Percentiles rank a stretch among this genome's conserved stretches.
These are phyloP conservation scores for Obba rivulosa DNA, from an alignment of 768 basidiomycete genomes.

Conservation along the genomic window DNA sequence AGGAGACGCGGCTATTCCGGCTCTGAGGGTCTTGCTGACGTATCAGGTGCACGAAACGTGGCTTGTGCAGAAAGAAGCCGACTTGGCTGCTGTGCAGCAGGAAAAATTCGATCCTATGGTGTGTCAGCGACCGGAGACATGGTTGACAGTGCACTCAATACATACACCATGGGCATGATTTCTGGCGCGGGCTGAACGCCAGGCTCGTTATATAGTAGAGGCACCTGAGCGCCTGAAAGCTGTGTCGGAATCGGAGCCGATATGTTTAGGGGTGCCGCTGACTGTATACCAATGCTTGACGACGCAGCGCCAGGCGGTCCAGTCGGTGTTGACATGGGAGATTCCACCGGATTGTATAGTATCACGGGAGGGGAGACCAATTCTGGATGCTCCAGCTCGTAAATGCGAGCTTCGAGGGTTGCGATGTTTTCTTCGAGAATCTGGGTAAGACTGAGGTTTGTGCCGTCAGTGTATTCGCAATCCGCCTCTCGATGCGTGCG, in stretches of 20 bases:
- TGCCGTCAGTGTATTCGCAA: constrained; percentile 69
- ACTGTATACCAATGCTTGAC: too few species aligned
- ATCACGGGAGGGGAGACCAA: constrained; percentile 7
- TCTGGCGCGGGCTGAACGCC: constrained; percentile 9
- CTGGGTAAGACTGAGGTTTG: constrained; percentile 54
- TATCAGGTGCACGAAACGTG: constrained; percentile 35
- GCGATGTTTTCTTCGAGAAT: constrained; percentile 57
- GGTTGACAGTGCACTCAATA: not conserved
- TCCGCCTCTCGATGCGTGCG: constrained; percentile 46
- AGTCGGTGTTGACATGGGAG: not conserved
- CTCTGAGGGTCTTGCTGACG: constrained; percentile 8
- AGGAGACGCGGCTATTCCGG: constrained; percentile 20
- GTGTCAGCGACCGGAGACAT: too few species aligned
- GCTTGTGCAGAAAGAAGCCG: constrained; percentile 56
- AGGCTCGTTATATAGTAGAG: constrained; percentile 8
- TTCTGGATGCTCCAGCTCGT: constrained; percentile 21
- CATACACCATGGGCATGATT: constrained; percentile 10
- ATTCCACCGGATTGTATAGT: constrained; percentile 2
- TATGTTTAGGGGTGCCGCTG: not conserved
- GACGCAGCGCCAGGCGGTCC: too few species aligned
- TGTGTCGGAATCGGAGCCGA: not conserved
- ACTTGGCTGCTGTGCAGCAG: constrained; percentile 50
- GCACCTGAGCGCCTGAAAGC: not conserved
- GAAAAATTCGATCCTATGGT: constrained; percentile 30
- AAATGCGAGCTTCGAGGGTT: constrained; percentile 49